phyloP scores from a whole-genome alignment of 2,329 filamentous ascomycete species.

The Colletotrichum cuscutae region DNA sequence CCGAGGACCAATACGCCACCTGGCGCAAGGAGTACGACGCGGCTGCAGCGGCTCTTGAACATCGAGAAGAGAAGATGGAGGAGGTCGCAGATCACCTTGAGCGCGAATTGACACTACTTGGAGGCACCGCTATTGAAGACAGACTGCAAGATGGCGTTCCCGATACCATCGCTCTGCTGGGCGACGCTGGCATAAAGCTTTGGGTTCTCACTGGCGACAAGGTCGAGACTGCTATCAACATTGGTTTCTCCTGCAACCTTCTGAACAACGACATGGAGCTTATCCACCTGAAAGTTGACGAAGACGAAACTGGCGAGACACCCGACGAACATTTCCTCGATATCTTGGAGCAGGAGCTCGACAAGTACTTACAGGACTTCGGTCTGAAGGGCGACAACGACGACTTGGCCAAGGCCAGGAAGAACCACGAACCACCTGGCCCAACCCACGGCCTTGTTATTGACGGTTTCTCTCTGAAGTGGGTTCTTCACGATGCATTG shows the following conservation, averaged over 20 bases:
- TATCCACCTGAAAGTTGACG: conserved; percentile 86
- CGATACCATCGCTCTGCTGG: conserved; percentile 91
- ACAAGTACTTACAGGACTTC: conserved; percentile 78
- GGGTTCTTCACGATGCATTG: conserved; percentile 83
- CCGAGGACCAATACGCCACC: conserved; percentile 82
- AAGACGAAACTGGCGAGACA: conserved; percentile 68
- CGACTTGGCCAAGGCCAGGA: conserved; percentile 81
- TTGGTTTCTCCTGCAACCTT: conserved; percentile 98
- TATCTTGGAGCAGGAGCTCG: conserved; percentile 75
- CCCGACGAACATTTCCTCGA: conserved; percentile 61
- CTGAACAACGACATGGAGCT: conserved; percentile 98
- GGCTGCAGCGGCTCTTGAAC: conserved; percentile 83
- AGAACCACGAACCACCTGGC: conserved; percentile 86
- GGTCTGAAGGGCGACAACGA: conserved; percentile 85
- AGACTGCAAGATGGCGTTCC: conserved; percentile 96
- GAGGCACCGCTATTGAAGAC: conserved; percentile 97
- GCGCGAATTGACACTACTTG: conserved; percentile 85
- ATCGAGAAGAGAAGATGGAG: conserved; percentile 94
- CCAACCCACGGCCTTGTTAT: conserved; percentile 94
- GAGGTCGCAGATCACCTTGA: conserved; percentile 91
- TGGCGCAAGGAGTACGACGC: conserved; percentile 92
- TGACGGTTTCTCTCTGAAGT: conserved; percentile 91
- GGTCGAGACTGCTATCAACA: conserved; percentile 99
- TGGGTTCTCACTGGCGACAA: conserved; percentile 99
- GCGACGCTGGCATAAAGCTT: conserved; percentile 94